Base-by-base conservation (phyloP, 2,329 filamentous ascomycete genomes). In the Colletotrichum spinosum region DNA sequence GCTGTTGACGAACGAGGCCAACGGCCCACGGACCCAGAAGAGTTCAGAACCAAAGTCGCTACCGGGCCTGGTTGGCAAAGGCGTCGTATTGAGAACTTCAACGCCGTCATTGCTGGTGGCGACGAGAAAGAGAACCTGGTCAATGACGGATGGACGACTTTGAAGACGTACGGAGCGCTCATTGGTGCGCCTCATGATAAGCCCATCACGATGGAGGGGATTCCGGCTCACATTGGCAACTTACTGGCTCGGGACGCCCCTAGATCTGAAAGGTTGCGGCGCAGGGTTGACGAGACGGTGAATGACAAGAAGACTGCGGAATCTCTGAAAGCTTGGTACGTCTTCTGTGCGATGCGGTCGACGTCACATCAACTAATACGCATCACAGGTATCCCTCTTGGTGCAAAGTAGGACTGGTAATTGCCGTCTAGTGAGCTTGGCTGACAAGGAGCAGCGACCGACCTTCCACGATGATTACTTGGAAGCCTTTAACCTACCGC, bases 401-500 rank as follows among this genome's bases (percentile, higher is more conserved):
- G 82, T 91, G 88, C 78, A 91, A 91, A 25, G 25, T 25, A 25
- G 25, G 25, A 25, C 25, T 25, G 25, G 25, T 25, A 5, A 4
- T 25, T 25, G 4, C 25, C 25, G 3, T 25, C 25, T 25, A 25
- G 25, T 25, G 17, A 25, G 25, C 25, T 25, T 5, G 4, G 25
- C 25, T 25, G 25, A 25, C 25, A 25, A 25, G 25, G 4, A 25
- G 25, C 25, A 25, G 73, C 82, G 88, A 0, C 87, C 88, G 0
- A 83, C 79, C 45, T 90, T 89, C 74, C 86, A 86, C 73, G 86
- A 90, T 69, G 80, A 83, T 6, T 90, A 88, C 69, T 80, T 90
- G 0, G 71, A 79, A 3, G 69, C 83, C 0, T 91, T 90, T 80
- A 91, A 91, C 74, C 72, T 71, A 37, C 74, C 80, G 0, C 84